These are phyloP conservation scores for Sinapis alba DNA, from an alignment of 441 rosid genomes.

Conservation along the genomic window DNA sequence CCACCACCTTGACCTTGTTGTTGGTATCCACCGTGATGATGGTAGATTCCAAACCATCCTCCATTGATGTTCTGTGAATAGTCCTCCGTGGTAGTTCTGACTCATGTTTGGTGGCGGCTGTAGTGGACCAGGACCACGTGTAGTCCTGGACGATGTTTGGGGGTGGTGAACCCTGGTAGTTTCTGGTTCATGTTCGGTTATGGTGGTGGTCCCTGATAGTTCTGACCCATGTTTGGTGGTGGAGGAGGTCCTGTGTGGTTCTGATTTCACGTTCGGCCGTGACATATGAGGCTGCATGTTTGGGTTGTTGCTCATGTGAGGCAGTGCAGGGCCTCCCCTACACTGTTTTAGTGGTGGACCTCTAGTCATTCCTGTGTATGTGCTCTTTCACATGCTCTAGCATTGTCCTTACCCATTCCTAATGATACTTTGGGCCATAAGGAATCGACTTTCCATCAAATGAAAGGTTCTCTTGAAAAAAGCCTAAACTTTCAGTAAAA, in stretches of 20 bases:
- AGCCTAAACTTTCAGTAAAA: not conserved
- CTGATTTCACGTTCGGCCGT: not conserved
- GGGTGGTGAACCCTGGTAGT: too few relatives aligned
- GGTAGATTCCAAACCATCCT: conserved; percentile 16
- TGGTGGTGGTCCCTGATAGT: not conserved
- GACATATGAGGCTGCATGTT: not conserved
- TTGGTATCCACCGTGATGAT: conserved; percentile 1
- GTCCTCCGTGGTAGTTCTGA: not conserved
- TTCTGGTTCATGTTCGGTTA: too few relatives aligned
- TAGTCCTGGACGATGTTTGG: too few relatives aligned
- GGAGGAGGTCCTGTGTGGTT: not conserved
- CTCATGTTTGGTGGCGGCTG: not conserved
- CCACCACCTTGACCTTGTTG: conserved; percentile 16
- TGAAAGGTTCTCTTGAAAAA: conserved; percentile 83
- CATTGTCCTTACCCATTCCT: too few relatives aligned
- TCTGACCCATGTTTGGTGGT: conserved; percentile 30
- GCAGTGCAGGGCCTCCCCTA: too few relatives aligned
- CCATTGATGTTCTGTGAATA: not conserved
- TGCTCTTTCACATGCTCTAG: too few relatives aligned
- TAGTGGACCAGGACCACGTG: not conserved
- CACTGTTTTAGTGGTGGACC: too few relatives aligned
- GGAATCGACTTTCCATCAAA: conserved; percentile 88
- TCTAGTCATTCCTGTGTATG: too few relatives aligned
- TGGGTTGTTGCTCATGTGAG: too few relatives aligned
- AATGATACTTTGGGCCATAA: conserved; percentile 82